Conservation (phyloP, 257 asterid genomes). For the Euphrasia confusa region DNA sequence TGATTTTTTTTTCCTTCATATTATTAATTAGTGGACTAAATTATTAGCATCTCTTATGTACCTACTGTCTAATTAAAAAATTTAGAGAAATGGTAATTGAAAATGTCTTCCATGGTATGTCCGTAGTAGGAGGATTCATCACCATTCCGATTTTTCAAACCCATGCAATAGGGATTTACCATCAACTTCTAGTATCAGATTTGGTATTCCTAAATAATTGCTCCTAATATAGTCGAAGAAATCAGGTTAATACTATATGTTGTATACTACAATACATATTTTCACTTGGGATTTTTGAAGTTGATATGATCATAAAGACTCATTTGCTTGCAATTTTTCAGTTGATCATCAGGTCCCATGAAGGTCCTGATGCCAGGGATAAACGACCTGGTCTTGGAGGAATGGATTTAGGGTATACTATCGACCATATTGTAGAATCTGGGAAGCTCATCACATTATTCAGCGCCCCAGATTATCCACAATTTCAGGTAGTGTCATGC, state of each 20-base stretch:
- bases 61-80: too few relatives aligned
- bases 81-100: too few relatives aligned
- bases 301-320: constrained; percentile 25
- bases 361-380: constrained; percentile 99
- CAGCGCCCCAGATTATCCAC: constrained; percentile 99
- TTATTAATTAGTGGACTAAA: not conserved
- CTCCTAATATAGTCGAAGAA: too few relatives aligned
- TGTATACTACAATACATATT: not conserved
- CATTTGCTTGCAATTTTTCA: constrained; percentile 34
- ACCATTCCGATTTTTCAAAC: too few relatives aligned
- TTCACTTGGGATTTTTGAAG: constrained; percentile 4
- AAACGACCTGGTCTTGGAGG: constrained; percentile 70
- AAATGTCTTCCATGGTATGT: too few relatives aligned
- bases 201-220: too few relatives aligned
- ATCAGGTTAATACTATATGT: not conserved
- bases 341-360: constrained; percentile 96
- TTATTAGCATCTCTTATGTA: too few relatives aligned
- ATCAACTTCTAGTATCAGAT: too few relatives aligned
- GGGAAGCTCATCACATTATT: constrained; percentile 87
- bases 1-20: not conserved
- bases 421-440: constrained; percentile 80
- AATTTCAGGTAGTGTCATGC: constrained; percentile 68
- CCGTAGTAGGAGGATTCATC: too few relatives aligned
- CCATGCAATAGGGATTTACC: too few relatives aligned
- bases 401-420: constrained; percentile 82